phyloP scores from a whole-genome alignment of 805 yeast species.

The Candida sithepensis region DNA sequence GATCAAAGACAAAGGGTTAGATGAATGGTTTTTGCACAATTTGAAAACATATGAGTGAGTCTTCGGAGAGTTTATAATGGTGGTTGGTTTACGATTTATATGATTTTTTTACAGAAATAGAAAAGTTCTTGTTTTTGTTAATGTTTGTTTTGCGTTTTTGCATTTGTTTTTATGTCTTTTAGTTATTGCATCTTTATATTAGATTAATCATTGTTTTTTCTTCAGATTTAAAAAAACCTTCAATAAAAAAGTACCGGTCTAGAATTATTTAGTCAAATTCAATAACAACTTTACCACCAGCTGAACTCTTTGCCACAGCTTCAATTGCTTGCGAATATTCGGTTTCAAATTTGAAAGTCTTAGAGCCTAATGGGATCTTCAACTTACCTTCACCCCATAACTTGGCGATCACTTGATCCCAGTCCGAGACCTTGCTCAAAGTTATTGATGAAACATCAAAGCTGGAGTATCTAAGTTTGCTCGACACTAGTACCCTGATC shows the following conservation, averaged over 20 bases:
- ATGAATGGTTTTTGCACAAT: conserved; percentile 23
- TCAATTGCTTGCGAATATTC: conserved; percentile 47
- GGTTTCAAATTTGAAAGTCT: conserved; percentile 25
- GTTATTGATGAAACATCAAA: background rate
- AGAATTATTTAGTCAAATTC: conserved; percentile 2
- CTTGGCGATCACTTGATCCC: conserved; percentile 33
- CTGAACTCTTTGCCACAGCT: conserved; percentile 39
- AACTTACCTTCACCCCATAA: conserved; percentile 44
- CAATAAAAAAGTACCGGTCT: no score
- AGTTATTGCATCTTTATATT: no score
- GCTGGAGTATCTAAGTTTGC: background rate
- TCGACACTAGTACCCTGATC: background rate
- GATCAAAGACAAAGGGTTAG: conserved; percentile 20
- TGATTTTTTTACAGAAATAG: no score
- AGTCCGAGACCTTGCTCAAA: background rate
- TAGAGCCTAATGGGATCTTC: conserved; percentile 46
- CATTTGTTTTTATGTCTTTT: no score
- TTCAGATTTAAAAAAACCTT: no score
- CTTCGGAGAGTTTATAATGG: no score
- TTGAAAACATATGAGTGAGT: conserved; percentile 6
- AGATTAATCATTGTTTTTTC: no score
- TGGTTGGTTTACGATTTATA: no score
- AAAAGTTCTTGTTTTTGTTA: no score
- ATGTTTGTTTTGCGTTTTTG: conserved; percentile 4
- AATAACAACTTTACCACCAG: conserved; percentile 61